phyloP scores from a whole-genome alignment of 2,329 filamentous ascomycete species.

The Colletotrichum cuscutae region DNA sequence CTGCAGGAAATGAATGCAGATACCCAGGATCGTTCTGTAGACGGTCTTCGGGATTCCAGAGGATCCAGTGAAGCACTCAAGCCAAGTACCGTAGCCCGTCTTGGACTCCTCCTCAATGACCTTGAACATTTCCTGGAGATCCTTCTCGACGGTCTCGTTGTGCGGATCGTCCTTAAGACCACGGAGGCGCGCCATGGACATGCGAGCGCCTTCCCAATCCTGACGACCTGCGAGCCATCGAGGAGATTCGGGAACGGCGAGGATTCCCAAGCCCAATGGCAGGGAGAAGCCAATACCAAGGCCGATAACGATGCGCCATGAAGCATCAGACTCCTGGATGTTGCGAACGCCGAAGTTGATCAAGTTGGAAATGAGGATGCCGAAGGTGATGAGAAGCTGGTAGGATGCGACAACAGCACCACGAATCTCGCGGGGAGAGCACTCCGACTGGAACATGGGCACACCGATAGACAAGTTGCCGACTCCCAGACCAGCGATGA shows the following conservation, averaged over 20 bases:
- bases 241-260: constrained; percentile 66
- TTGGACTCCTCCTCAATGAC: constrained; percentile 56
- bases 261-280: constrained; percentile 62
- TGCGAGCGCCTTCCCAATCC: constrained; percentile 58
- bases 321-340: constrained; percentile 52
- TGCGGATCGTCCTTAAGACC: constrained; percentile 59
- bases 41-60: constrained; percentile 64
- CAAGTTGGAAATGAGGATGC: constrained; percentile 68
- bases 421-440: constrained; percentile 69
- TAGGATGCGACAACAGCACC: constrained; percentile 75
- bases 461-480: constrained; percentile 74
- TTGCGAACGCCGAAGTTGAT: constrained; percentile 63
- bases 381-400: constrained; percentile 79
- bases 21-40: constrained; percentile 73
- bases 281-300: constrained; percentile 64
- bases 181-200: constrained; percentile 63
- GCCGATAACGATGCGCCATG: constrained; percentile 73
- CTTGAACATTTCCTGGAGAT: constrained; percentile 62
- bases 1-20: constrained; percentile 72
- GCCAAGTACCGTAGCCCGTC: constrained; percentile 60
- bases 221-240: constrained; percentile 63
- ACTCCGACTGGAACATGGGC: constrained; percentile 75
- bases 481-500: constrained; percentile 74
- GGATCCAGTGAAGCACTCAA: constrained; percentile 70
- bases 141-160: constrained; percentile 58